phyloP scores from a whole-genome alignment of 1,284 basidiomycete genomes.

The Cutaneotrichosporon cavernicola region DNA sequence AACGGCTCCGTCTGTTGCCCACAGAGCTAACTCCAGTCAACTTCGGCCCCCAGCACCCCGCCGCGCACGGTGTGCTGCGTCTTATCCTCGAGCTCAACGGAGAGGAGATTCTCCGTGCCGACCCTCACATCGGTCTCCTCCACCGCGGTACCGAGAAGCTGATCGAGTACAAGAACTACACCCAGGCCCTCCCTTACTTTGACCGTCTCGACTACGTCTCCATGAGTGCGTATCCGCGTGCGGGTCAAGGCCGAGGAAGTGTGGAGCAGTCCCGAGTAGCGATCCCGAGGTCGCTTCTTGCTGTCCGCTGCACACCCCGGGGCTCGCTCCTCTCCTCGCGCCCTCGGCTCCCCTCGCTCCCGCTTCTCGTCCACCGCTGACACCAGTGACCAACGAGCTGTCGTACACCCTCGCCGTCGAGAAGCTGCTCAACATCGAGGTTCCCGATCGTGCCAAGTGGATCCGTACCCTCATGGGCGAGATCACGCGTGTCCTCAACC shows the following conservation, averaged over 20 bases:
- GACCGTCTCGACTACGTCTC: conserved; percentile 99
- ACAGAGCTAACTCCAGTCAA: conserved; percentile 62
- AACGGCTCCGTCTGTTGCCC: not conserved
- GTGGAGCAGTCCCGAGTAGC: not conserved
- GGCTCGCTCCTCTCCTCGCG: not conserved
- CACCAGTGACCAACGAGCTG: conserved; percentile 85
- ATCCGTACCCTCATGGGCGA: conserved; percentile 97
- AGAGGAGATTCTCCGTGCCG: conserved; percentile 86
- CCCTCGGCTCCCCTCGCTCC: conserved; percentile 2
- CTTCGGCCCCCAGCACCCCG: conserved; percentile 97
- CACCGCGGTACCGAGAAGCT: conserved; percentile 98
- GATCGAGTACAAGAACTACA: conserved; percentile 99
- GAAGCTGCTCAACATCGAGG: conserved; percentile 96
- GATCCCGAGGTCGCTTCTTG: not conserved
- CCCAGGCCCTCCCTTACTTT: conserved; percentile 97
- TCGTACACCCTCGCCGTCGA: conserved; percentile 97
- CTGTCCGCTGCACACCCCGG: not conserved
- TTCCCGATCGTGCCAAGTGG: conserved; percentile 99
- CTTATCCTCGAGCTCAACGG: conserved; percentile 98
- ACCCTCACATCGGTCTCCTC: conserved; percentile 92
- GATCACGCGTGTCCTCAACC: conserved; percentile 93
- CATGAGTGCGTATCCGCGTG: conserved; percentile 71
- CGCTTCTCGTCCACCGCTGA: not conserved
- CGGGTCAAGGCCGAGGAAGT: not conserved
- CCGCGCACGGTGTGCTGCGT: conserved; percentile 96